Evolutionary conservation across 78 protist genomes (phyloP).

Genomic region (Andalucia godoyi): DNA sequence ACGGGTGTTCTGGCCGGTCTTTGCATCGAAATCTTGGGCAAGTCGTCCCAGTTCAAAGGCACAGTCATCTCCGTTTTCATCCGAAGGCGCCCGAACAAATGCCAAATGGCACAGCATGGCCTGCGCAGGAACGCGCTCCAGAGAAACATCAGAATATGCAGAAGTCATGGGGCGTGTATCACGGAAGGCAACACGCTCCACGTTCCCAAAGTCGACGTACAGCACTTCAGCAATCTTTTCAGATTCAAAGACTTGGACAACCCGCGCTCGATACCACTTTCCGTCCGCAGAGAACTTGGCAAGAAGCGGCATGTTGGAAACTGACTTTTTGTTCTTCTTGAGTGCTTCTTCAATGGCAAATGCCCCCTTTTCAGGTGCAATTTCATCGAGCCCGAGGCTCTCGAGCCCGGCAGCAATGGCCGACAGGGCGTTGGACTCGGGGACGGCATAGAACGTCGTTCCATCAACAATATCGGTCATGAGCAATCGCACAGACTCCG

Average conservation of each 20-base stretch:
- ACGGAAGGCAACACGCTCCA: background rate
- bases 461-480: background rate
- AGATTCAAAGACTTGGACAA: background rate
- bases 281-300: background rate
- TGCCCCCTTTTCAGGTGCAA: background rate
- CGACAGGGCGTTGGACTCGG: background rate
- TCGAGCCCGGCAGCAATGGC: background rate
- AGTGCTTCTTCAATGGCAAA: background rate
- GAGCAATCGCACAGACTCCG: too few species aligned
- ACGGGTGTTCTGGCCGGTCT: too few species aligned
- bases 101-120: background rate
- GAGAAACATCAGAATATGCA: too few species aligned
- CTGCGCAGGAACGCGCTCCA: too few species aligned
- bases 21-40: background rate
- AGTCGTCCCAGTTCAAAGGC: background rate
- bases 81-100: background rate
- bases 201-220: slow-evolving; percentile 13
- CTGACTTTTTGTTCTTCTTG: background rate
- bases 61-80: background rate
- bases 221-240: background rate
- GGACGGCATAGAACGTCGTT: background rate
- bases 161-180: background rate
- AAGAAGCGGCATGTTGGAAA: background rate
- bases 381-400: background rate
- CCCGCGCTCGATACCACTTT: slow-evolving; percentile 5